Evolutionary conservation across 31 red algal species (phyloP).

Genomic region (Asparagopsis taxiformis): DNA sequence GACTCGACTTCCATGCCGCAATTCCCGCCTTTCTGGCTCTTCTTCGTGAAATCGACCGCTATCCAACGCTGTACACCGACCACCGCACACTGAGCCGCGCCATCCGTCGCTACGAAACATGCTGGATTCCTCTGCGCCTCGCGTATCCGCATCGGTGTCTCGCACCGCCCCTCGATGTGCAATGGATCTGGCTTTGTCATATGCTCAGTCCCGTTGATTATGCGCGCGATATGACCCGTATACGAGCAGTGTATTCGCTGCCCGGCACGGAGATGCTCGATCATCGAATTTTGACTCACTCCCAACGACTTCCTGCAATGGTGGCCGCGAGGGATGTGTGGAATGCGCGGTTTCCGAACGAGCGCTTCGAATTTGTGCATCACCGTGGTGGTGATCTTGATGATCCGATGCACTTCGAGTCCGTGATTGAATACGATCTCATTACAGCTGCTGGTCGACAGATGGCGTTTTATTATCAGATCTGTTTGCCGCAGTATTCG

Average conservation of each 20-base stretch:
- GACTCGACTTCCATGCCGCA: too few species aligned
- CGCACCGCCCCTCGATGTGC: constrained; percentile 19
- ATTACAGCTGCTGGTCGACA: constrained; percentile 10
- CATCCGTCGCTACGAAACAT: constrained; percentile 5
- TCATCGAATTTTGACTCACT: not conserved
- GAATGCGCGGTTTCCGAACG: not conserved
- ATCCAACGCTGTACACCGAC: constrained; percentile 17
- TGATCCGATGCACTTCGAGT: not conserved
- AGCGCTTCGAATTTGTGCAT: constrained; percentile 11
- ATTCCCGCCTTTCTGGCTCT: constrained; percentile 1
- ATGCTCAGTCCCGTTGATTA: constrained; percentile 11
- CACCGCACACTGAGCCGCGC: not conserved
- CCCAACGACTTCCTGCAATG: not conserved
- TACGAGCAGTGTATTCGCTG: not conserved
- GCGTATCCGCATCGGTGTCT: not conserved
- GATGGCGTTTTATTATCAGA: constrained; percentile 18
- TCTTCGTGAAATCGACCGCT: constrained; percentile 6
- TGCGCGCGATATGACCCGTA: not conserved
- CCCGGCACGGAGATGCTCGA: not conserved
- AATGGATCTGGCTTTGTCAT: constrained; percentile 19
- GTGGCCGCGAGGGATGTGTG: not conserved
- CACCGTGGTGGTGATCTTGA: not conserved
- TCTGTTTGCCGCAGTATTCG: constrained; percentile 11
- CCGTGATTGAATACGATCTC: constrained; percentile 6
- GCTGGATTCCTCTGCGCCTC: constrained; percentile 6